Evolutionary conservation across 176 grass and related monocot genomes (phyloP), one percentile per base, ranked within the genome.

Genomic region (Musa schizocarpa): DNA sequence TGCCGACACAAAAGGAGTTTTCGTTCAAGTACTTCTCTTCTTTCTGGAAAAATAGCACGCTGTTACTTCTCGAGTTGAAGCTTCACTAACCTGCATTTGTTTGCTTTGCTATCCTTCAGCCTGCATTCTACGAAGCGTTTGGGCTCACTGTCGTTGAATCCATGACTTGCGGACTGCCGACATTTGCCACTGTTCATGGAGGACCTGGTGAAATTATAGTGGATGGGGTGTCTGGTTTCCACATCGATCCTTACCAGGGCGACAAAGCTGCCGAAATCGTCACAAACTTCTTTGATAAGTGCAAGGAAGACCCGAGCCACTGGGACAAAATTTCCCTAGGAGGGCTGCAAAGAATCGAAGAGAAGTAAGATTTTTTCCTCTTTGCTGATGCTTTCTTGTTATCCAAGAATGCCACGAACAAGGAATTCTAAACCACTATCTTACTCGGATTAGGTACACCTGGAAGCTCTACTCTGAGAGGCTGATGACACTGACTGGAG

Each of bases 381-480:
- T 26, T 26, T 53, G 9, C 10, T 13, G 6, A 14, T 54, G 24
- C 77, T 55, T 54, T 54, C 9, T 70, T 58, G 2, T 23, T 52
- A 26, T 69, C 4, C 13, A 79, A 26, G 19, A 43, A 70, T 70
- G 43, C 57, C 4, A 0, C 50, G 16, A 10, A 50, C 17, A 2
- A 20, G n/a, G 4, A 1, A 55, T 62, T 56, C 23, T 24, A 11
- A 54, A 9, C 17, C 10, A 24, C 8, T 22, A 52, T 14, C 21
- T 54, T 8, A 54, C 17, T 14, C 8, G 3, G 78, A 80, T 49
- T 74, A 98, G 95, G 69, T 98, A 89, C 82, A 99, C 95, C 52
- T 99, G 95, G 95, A 84, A 99, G 78, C 84, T 99, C 16, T 99
- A 99, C 81, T 99, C 95, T 6, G 95, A 99, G 86, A 89, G 95